These are phyloP conservation scores for Camelina sativa DNA, from an alignment of 345 rosid genomes.

Conservation along the genomic window DNA sequence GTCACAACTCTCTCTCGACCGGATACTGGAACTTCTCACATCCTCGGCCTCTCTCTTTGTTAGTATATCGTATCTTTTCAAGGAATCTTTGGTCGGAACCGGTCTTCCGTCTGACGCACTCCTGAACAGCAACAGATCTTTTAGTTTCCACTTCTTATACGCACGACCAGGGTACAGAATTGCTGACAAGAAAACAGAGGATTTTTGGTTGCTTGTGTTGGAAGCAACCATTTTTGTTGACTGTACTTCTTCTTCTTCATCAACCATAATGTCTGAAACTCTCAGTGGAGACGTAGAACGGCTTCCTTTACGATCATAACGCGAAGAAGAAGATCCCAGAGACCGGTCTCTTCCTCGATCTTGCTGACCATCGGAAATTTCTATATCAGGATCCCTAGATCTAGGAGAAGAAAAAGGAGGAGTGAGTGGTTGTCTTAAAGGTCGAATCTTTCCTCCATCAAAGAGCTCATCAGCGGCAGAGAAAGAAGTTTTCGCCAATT, in stretches of 20 bases:
- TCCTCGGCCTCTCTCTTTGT: conserved; percentile 64
- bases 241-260: conserved; percentile 47
- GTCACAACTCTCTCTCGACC: conserved; percentile 66
- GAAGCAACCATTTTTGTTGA: conserved; percentile 44
- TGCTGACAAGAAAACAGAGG: conserved; percentile 64
- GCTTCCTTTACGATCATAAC: conserved; percentile 61
- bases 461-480: conserved; percentile 92
- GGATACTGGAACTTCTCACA: conserved; percentile 57
- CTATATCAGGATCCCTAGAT: conserved; percentile 44
- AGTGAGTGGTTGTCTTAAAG: conserved; percentile 53
- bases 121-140: conserved; percentile 76
- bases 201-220: conserved; percentile 43
- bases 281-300: conserved; percentile 81
- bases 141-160: conserved; percentile 80
- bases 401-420: conserved; percentile 51
- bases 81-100: conserved; percentile 50
- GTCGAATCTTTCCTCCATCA: conserved; percentile 83
- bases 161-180: conserved; percentile 59
- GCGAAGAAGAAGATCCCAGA: conserved; percentile 40
- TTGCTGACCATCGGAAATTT: conserved; percentile 35
- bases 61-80: conserved; percentile 54
- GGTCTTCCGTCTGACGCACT: conserved; percentile 95
- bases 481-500: conserved; percentile 58
- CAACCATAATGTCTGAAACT: conserved; percentile 64
- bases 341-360: conserved; percentile 45